phyloP scores from a whole-genome alignment of 23 red algal genomes.

The Cyanidioschyzon merolae region DNA sequence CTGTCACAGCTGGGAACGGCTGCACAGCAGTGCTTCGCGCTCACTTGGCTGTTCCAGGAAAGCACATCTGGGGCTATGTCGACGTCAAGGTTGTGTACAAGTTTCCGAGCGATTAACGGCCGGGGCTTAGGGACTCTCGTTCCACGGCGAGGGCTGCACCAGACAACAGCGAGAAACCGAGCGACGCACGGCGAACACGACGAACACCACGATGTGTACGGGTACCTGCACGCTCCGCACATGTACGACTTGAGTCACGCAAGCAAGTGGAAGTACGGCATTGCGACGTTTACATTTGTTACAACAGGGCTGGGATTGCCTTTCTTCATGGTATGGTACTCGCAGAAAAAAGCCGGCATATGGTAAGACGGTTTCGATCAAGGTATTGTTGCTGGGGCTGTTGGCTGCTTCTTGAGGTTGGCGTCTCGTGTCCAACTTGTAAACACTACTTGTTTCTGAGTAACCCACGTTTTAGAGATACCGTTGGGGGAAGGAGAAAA shows the following conservation, averaged over 20 bases:
- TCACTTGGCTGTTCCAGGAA: no score
- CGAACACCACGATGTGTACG: background rate
- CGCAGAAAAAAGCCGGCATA: background rate
- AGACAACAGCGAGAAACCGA: background rate
- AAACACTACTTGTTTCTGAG: no score
- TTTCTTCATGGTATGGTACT: background rate
- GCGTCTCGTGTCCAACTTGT: no score
- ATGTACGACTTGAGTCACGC: background rate
- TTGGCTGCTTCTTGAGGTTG: no score
- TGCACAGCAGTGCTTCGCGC: no score
- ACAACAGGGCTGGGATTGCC: constrained; percentile 8
- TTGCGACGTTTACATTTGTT: background rate
- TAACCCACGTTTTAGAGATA: background rate
- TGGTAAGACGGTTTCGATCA: background rate
- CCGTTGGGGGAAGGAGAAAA: constrained; percentile 2
- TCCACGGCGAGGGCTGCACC: background rate
- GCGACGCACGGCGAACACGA: background rate
- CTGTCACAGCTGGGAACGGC: no score
- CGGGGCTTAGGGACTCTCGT: background rate
- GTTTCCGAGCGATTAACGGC: background rate
- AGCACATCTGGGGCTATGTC: no score
- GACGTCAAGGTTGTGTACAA: background rate
- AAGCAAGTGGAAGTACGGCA: background rate
- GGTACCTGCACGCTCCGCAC: background rate
- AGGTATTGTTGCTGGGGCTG: no score